A percentile compares a stretch with the other conserved stretches of the same genome.
Conservation (phyloP, 805 yeast genomes). For the Teunomyces funiuensis region DNA sequence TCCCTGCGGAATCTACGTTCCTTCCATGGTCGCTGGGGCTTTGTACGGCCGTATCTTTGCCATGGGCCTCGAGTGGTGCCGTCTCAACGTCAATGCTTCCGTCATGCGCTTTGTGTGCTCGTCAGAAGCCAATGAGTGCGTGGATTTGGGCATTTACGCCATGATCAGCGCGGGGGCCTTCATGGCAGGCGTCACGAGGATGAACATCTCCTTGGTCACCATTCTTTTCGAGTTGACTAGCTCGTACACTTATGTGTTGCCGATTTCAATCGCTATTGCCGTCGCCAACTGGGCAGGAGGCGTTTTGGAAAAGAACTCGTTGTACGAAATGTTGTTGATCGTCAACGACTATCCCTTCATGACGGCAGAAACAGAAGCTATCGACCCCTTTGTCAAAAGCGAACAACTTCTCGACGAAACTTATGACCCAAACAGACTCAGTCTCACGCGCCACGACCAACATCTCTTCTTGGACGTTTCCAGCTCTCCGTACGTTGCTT, state of each 20-base stretch:
- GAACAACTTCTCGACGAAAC: constrained; percentile 36
- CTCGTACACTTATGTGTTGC: constrained; percentile 55
- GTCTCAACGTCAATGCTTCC: constrained; percentile 13
- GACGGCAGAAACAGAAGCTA: constrained; percentile 40
- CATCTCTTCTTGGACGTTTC: constrained; percentile 29
- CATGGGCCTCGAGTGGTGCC: constrained; percentile 40
- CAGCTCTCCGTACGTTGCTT: constrained; percentile 33
- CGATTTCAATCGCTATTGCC: constrained; percentile 55
- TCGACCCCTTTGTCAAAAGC: constrained; percentile 28
- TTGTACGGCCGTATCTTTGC: constrained; percentile 55
- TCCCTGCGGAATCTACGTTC: constrained; percentile 63
- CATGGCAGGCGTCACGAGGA: constrained; percentile 57
- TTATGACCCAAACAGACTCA: constrained; percentile 8
- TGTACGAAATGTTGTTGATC: constrained; percentile 49
- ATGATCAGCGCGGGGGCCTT: constrained; percentile 58
- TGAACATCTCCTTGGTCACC: constrained; percentile 53
- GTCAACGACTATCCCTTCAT: constrained; percentile 55
- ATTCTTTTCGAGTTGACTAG: constrained; percentile 56
- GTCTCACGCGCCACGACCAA: neutral
- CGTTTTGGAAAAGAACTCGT: constrained; percentile 48
- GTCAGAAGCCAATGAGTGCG: constrained; percentile 20
- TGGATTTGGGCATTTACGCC: constrained; percentile 52
- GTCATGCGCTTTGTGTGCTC: constrained; percentile 16
- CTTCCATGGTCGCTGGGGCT: constrained; percentile 65
- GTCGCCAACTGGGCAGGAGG: constrained; percentile 59